These are phyloP conservation scores for Eucalyptus caleyi DNA, from an alignment of 345 rosid genomes.

Conservation along the genomic window DNA sequence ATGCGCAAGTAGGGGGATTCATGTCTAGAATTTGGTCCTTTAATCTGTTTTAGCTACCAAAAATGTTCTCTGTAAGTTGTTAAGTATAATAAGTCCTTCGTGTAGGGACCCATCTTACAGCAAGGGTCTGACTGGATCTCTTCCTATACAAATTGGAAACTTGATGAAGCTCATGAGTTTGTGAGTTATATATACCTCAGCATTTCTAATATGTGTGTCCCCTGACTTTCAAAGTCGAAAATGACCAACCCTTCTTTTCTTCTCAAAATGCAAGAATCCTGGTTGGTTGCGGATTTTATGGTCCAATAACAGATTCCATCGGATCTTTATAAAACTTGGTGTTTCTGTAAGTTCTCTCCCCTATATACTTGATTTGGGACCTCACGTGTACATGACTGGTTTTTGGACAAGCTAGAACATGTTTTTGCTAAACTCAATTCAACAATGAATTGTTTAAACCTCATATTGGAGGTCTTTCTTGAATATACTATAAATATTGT, in stretches of 20 bases:
- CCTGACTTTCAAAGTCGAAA: not conserved
- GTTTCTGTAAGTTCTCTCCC: slow-evolving; percentile 33
- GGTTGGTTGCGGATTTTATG: slow-evolving; percentile 66
- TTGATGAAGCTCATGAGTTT: slow-evolving; percentile 46
- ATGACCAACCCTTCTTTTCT: not conserved
- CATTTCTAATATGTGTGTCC: not conserved
- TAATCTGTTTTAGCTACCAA: not conserved
- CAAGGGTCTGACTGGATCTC: slow-evolving; percentile 40
- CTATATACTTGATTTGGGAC: not conserved
- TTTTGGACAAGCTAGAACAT: no score
- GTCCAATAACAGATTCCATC: slow-evolving; percentile 51
- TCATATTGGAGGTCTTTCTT: no score
- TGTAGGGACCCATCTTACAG: slow-evolving; percentile 80
- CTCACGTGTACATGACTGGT: no score
- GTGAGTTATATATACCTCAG: slow-evolving; percentile 23
- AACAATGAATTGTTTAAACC: no score
- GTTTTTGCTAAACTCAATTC: no score
- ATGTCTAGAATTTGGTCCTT: not conserved
- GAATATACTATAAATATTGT: no score
- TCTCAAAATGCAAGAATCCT: slow-evolving; percentile 34
- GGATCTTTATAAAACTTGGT: slow-evolving; percentile 39
- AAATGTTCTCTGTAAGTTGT: not conserved
- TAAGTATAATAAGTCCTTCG: not conserved
- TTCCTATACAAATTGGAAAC: slow-evolving; percentile 46
- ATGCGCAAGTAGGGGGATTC: not conserved